Evolutionary conservation across 1,284 basidiomycete species (phyloP).

Genomic region (Sparassis latifolia): DNA sequence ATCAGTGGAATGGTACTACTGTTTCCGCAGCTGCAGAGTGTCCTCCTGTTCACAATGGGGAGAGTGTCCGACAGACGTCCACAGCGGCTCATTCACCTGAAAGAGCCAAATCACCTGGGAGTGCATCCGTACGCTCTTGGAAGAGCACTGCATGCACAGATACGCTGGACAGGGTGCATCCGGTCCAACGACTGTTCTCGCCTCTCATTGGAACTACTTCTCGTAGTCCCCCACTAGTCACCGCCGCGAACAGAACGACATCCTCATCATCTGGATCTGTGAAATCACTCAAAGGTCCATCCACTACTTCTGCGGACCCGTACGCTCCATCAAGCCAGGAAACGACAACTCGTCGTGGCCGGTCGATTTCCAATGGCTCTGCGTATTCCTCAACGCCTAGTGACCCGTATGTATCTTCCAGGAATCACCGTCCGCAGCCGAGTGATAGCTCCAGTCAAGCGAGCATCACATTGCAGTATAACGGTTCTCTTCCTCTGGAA

Average conservation of each 20-base stretch:
- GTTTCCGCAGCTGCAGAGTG: too few species aligned
- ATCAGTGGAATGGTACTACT: too few species aligned
- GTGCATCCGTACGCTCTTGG: conserved; percentile 18
- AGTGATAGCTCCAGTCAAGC: conserved; percentile 9
- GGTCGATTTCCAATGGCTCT: conserved; percentile 49
- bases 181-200: too few species aligned
- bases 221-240: not conserved
- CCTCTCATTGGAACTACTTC: not conserved
- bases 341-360: conserved; percentile 24
- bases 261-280: conserved; percentile 2
- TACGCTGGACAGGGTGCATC: too few species aligned
- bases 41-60: too few species aligned
- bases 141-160: conserved; percentile 2
- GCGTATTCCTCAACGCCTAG: conserved; percentile 31
- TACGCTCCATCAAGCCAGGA: conserved; percentile 11
- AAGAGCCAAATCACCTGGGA: conserved; percentile 18
- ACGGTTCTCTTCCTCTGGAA: conserved; percentile 4
- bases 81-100: conserved; percentile 11
- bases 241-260: not conserved
- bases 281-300: not conserved
- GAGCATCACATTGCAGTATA: conserved; percentile 1
- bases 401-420: conserved; percentile 37
- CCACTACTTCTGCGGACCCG: conserved; percentile 3
- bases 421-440: conserved; percentile 18
- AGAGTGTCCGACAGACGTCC: too few species aligned